Percentiles rank a stretch among this genome's conserved stretches.
These are phyloP conservation scores for Conidiobolus incongruus DNA, from an alignment of 371 early-diverging fungal genomes.

Conservation along the genomic window DNA sequence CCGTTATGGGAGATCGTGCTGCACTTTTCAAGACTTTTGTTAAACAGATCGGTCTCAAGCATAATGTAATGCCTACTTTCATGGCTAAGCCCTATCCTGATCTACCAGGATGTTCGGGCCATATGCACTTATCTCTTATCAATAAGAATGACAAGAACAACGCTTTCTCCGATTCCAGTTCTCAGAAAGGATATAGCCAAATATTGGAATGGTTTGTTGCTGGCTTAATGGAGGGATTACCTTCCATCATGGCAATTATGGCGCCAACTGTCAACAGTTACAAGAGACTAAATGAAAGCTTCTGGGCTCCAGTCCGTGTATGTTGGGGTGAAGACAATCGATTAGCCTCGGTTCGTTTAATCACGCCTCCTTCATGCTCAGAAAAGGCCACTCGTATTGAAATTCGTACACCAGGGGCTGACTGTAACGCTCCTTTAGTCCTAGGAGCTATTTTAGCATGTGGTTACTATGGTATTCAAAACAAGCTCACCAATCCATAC, in stretches of 20 bases:
- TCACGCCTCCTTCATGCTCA: conserved; percentile 43
- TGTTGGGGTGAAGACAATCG: conserved; percentile 64
- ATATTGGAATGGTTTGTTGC: conserved; percentile 42
- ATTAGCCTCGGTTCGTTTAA: conserved; percentile 47
- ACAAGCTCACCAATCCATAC: conserved; percentile 23
- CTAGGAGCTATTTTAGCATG: conserved; percentile 47
- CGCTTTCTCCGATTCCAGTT: conserved; percentile 17
- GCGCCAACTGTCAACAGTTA: conserved; percentile 45
- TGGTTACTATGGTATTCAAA: conserved; percentile 50
- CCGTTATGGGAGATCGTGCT: conserved; percentile 49
- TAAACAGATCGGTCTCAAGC: conserved; percentile 46
- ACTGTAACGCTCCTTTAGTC: conserved; percentile 57
- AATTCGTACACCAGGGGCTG: conserved; percentile 67
- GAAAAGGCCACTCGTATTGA: too few relatives aligned
- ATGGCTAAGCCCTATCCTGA: conserved; percentile 65
- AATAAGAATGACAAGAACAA: conserved; percentile 19
- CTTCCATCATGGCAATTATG: conserved; percentile 44
- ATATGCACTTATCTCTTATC: conserved; percentile 49
- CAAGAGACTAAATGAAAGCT: conserved; percentile 60
- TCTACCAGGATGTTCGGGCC: conserved; percentile 64
- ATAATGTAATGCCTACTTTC: conserved; percentile 50
- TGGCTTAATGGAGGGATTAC: conserved; percentile 47
- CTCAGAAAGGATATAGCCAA: conserved; percentile 16
- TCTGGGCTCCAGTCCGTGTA: conserved; percentile 68
- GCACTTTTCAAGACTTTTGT: conserved; percentile 52